phyloP scores from a whole-genome alignment of 2,329 filamentous ascomycete species.

The Curvularia verruculosa region DNA sequence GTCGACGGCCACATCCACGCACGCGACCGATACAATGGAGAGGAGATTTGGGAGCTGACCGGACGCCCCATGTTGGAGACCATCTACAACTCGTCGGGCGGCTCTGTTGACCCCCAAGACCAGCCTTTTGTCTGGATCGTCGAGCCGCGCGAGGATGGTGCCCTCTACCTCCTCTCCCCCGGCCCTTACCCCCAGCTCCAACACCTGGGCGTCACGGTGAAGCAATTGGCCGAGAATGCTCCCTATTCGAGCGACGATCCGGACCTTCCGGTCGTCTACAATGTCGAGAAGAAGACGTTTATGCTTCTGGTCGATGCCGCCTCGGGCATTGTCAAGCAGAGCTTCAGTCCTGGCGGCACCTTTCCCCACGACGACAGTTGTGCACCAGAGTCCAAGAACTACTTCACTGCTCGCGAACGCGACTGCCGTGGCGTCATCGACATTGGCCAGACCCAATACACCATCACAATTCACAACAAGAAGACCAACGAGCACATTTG shows the following conservation, averaged over 20 bases:
- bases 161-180: slow-evolving; percentile 84
- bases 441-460: slow-evolving; percentile 87
- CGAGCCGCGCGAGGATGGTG: slow-evolving; percentile 86
- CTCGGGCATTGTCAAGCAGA: slow-evolving; percentile 80
- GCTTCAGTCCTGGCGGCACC: slow-evolving; percentile 77
- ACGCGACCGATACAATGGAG: slow-evolving; percentile 83
- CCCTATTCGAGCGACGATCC: slow-evolving; percentile 76
- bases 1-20: slow-evolving; percentile 97
- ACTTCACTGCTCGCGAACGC: slow-evolving; percentile 55
- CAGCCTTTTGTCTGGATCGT: slow-evolving; percentile 95
- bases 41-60: slow-evolving; percentile 83
- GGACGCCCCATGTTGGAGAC: slow-evolving; percentile 91
- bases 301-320: slow-evolving; percentile 88
- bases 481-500: slow-evolving; percentile 78
- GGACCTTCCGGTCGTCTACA: slow-evolving; percentile 76
- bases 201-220: slow-evolving; percentile 76
- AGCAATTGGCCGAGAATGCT: slow-evolving; percentile 81
- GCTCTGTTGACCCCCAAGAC: slow-evolving; percentile 55
- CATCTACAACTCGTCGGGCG: slow-evolving; percentile 67
- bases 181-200: slow-evolving; percentile 65
- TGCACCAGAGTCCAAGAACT: slow-evolving; percentile 63
- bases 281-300: slow-evolving; percentile 86
- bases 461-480: slow-evolving; percentile 78
- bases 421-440: slow-evolving; percentile 83
- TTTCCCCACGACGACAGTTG: slow-evolving; percentile 78